These are phyloP conservation scores for Phlyctochytrium planicorne DNA, from an alignment of 192 early-diverging fungal species.

Conservation along the genomic window DNA sequence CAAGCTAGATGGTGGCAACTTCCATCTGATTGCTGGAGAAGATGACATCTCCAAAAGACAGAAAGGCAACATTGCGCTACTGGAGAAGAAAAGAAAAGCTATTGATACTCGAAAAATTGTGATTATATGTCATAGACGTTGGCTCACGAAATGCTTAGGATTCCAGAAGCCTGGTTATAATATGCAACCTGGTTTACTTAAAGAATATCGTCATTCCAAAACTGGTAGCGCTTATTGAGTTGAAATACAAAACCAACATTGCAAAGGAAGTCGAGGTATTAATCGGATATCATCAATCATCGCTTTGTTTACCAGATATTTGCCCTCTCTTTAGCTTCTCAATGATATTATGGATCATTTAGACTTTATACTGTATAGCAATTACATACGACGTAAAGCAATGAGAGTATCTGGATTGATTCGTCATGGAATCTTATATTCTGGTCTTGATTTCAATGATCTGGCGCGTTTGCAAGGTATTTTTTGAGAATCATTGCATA, in stretches of 20 bases:
- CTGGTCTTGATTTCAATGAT: constrained; percentile 85
- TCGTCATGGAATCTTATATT: constrained; percentile 75
- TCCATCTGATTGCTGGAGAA: constrained; percentile 13
- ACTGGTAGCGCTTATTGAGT: constrained; percentile 68
- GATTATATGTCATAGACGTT: constrained; percentile 1
- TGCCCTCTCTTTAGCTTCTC: constrained; percentile 62
- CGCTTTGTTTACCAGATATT: too few relatives aligned
- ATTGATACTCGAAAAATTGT: constrained; percentile 31
- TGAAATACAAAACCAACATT: constrained; percentile 61
- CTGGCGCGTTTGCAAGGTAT: constrained; percentile 72
- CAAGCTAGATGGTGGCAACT: constrained; percentile 17
- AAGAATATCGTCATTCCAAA: constrained; percentile 72
- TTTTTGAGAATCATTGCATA: neutral
- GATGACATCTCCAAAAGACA: neutral
- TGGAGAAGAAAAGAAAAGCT: constrained; percentile 23
- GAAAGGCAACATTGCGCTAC: constrained; percentile 13
- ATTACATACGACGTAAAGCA: constrained; percentile 80
- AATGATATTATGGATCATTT: constrained; percentile 73
- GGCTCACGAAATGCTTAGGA: constrained; percentile 36
- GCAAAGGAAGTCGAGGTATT: constrained; percentile 58
- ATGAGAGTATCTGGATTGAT: constrained; percentile 69
- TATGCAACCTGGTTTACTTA: constrained; percentile 81
- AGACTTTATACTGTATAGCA: constrained; percentile 80
- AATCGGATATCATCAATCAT: neutral
- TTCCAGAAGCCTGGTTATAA: constrained; percentile 71